Evolutionary conservation across 2,329 filamentous ascomycete genomes (phyloP).

Genomic region (Monosporascus sp.): DNA sequence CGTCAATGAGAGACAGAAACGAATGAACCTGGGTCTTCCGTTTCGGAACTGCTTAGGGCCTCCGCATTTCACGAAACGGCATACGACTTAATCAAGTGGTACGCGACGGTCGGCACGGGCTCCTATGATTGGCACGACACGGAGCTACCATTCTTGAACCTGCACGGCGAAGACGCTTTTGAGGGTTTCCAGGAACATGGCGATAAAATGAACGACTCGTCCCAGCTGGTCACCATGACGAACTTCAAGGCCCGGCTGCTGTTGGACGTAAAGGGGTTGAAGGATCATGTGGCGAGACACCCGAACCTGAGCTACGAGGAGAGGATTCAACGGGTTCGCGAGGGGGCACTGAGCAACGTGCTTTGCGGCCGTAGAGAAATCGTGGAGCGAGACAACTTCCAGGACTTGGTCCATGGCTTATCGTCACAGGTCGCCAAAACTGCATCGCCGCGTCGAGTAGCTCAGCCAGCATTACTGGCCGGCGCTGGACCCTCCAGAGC

Average conservation of each 20-base stretch:
- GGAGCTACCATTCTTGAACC: conserved; percentile 50
- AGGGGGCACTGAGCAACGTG: conserved; percentile 11
- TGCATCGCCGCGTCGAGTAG: conserved; percentile 3
- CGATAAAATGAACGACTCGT: background rate
- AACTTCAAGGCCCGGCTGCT: conserved; percentile 14
- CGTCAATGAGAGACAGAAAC: conserved; percentile 1
- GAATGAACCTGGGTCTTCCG: conserved; percentile 12
- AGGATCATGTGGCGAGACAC: conserved; percentile 4
- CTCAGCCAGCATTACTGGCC: conserved; percentile 16
- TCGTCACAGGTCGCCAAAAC: conserved; percentile 6
- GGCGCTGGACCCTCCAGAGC: conserved; percentile 9
- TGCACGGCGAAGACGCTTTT: conserved; percentile 62
- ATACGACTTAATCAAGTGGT: conserved; percentile 19
- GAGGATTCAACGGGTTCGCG: conserved; percentile 16
- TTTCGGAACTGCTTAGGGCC: conserved; percentile 8
- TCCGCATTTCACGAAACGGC: conserved; percentile 2
- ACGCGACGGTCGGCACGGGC: background rate
- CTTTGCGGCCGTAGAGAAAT: conserved; percentile 14
- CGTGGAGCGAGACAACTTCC: conserved; percentile 9
- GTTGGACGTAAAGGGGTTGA: conserved; percentile 11
- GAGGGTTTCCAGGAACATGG: conserved; percentile 24
- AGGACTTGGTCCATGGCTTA: conserved; percentile 3
- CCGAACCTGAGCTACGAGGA: conserved; percentile 7
- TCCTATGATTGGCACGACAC: conserved; percentile 31
- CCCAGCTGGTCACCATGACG: conserved; percentile 7